Base-by-base conservation (phyloP, 805 yeast species). In the Soucietia sequanensis region DNA sequence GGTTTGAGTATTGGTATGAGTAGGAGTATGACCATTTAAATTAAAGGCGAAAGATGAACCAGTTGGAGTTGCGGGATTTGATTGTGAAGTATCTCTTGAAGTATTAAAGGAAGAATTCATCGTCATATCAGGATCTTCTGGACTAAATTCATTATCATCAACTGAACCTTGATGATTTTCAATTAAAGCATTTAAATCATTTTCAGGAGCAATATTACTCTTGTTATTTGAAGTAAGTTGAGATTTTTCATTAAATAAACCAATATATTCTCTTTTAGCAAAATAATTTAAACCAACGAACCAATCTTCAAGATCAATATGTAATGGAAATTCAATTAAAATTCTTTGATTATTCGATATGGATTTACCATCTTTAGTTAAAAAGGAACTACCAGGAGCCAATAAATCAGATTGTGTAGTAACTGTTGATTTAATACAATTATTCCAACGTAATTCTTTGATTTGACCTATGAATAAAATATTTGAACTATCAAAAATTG, bases 221-320 rank as follows among this genome's bases (percentile, higher is more conserved):
- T 18, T 15, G 15, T 13, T 14, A 12, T 29, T 16, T 6, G 23
- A 19, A 24, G 10, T 24, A 14, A 27, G 3, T 3, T 25, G 25
- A 3, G 20, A 17, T 7, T 34, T 31, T 12, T 19, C 38, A 22
- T 44, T 42, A 32, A 36, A 54, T 1, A 53, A 42, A 2, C 72
- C 73, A 34, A 68, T 68, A 41, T 68, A 78, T 45, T 81, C 88
- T 19, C 80, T 56, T 36, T 72, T 74, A 6, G 87, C 72, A 47
- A 81, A 80, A 10, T 84, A 78, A 29, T 70, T 73, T 38, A 84
- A 57, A 0, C 86, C 81, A 9, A 84, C 84, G 41, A 75, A 67
- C 90, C 93, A 84, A 52, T 82, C 89, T 49, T 83, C 90, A 27
- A 83, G 63, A 54, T 83, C 90, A 15, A 79, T 77, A 45, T 76